Base-by-base conservation (phyloP, 2,329 filamentous ascomycete genomes). In the Ceratocystis papillata region DNA sequence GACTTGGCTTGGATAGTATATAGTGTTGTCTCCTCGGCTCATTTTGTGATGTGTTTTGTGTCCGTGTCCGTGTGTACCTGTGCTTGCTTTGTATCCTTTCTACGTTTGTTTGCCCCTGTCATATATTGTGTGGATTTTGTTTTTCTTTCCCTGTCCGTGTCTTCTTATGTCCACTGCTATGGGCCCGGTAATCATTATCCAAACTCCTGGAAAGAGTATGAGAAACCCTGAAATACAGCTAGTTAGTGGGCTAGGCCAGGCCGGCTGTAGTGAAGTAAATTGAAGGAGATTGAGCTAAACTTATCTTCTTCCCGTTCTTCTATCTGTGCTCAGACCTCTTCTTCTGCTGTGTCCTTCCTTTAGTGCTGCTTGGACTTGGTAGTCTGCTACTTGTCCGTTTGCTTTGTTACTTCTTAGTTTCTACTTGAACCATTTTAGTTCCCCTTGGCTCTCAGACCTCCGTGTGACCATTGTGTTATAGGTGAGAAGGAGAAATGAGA, bases 111-210 rank as follows among this genome's bases (percentile, higher is more conserved):
- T 5, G 10, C 37, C 37, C 37, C 10, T 41, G 37, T 41, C 37
- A 41, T 12, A 5, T 41, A 41, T 1, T 4, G 4, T 41, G 10
- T 53, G 48, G 3, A 5, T 53, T 10, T 15, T 25, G 3, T 25
- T 7, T 46, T 5, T 17, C 5, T 15, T 15, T 25, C 0, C 48
- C 2, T 48, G 15, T n/a, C 15, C 22, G 28, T 33, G n/a, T 37
- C 33, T 37, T 12, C 61, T 30, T 45, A 20, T 44, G 37, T 25
- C n/a, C 33, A 44, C 28, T 25, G 8, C 1, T 44, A 37, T 61
- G n/a, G 30, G 48, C 48, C 48, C 48, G 48, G 48, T 53, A 53
- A 53, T 53, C 48, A 53, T 20, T 28, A 53, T 25, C 48, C 48
- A 53, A 53, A 53, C 48, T 53, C 48, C 22, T 53, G 48, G 48